Evolutionary conservation across 345 rosid genomes (phyloP).

Genomic region (Leavenworthia alabamica): DNA sequence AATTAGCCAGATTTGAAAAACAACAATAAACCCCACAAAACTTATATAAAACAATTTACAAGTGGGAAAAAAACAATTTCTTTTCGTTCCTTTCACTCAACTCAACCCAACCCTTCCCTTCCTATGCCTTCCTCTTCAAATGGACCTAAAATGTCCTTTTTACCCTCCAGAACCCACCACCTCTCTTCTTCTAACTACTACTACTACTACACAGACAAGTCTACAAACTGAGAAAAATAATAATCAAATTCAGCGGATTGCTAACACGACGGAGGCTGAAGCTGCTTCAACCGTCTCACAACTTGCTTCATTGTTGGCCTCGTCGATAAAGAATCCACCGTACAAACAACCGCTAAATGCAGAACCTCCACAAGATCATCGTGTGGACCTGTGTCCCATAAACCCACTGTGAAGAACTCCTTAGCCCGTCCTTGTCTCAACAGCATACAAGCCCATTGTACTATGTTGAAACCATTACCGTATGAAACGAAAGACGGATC

Average conservation of each 20-base stretch:
- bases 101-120: too few species aligned
- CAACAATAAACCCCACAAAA: too few species aligned
- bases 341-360: constrained; percentile 50
- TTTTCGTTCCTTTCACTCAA: too few species aligned
- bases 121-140: not conserved
- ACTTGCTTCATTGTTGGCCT: constrained; percentile 64
- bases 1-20: too few species aligned
- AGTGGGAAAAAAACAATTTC: too few species aligned
- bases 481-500: constrained; percentile 80
- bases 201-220: constrained; percentile 19
- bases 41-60: too few species aligned
- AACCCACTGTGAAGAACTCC: constrained; percentile 44
- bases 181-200: constrained; percentile 11
- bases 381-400: constrained; percentile 55
- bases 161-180: not conserved
- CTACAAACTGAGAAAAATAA: not conserved
- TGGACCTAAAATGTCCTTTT: constrained; percentile 1
- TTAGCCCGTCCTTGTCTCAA: constrained; percentile 75
- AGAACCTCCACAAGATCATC: constrained; percentile 55
- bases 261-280: constrained; percentile 31
- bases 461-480: constrained; percentile 33
- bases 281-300: constrained; percentile 41
- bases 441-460: constrained; percentile 51
- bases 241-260: not conserved
- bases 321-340: constrained; percentile 46